phyloP scores from a whole-genome alignment of 73 alveolate species.

The Durusdinium trenchii region DNA sequence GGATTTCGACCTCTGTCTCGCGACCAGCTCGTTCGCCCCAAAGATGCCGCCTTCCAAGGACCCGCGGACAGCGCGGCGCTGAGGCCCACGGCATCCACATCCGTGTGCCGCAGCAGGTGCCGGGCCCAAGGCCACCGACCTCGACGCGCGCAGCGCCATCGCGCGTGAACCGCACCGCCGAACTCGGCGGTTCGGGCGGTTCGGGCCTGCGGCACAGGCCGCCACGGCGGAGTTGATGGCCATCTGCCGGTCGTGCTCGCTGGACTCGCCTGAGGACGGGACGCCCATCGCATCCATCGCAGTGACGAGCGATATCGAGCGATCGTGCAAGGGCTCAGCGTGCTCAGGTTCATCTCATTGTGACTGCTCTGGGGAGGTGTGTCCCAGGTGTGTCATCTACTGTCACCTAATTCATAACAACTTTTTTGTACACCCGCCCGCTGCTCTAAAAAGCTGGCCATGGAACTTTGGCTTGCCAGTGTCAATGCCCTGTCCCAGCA shows the following conservation, averaged over 20 bases:
- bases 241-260: neutral
- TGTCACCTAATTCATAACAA: too few relatives aligned
- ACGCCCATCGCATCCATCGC: too few relatives aligned
- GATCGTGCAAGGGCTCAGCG: too few relatives aligned
- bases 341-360: too few relatives aligned
- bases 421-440: too few relatives aligned
- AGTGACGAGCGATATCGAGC: too few relatives aligned
- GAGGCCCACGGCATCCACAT: neutral
- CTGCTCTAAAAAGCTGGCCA: too few relatives aligned
- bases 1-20: neutral
- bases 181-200: neutral
- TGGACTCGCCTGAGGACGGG: too few relatives aligned
- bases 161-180: neutral
- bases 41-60: constrained; percentile 43
- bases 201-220: constrained; percentile 13
- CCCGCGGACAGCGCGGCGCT: constrained; percentile 49
- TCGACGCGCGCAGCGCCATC: too few relatives aligned
- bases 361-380: too few relatives aligned
- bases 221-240: constrained; percentile 32
- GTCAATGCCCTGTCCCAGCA: neutral
- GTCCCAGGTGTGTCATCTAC: too few relatives aligned
- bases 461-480: too few relatives aligned
- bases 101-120: neutral
- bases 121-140: constrained; percentile 17
- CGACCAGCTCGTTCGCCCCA: neutral